A percentile compares a stretch with the other conserved stretches of the same genome.
Conservation (phyloP, 164 flowering plant species). For the Malania oleifera region DNA sequence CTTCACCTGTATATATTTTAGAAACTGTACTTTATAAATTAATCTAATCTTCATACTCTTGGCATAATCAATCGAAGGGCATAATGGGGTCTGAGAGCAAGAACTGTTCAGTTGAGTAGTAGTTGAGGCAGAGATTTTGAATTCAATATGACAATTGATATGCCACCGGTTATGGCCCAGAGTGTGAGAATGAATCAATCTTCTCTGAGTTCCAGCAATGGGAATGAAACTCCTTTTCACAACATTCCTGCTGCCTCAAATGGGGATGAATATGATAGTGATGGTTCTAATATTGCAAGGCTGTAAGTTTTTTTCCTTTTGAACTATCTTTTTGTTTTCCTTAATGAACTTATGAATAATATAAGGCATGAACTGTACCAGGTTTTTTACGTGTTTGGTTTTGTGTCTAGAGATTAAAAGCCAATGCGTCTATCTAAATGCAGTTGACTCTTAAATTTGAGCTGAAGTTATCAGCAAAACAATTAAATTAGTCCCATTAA, state of each 20-base stretch:
- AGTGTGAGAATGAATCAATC: slow-evolving; percentile 47
- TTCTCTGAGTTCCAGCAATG: slow-evolving; percentile 58
- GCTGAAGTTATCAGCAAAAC: too few relatives aligned
- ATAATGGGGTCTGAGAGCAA: background rate
- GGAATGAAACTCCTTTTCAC: slow-evolving; percentile 48
- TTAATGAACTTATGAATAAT: background rate
- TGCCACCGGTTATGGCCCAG: slow-evolving; percentile 39
- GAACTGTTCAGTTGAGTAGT: background rate
- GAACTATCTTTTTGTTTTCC: background rate
- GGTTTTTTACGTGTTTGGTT: background rate
- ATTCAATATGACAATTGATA: slow-evolving; percentile 48
- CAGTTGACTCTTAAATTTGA: too few relatives aligned
- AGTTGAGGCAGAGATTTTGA: background rate
- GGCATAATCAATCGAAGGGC: background rate
- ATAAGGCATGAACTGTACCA: background rate
- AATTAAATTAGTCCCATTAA: too few relatives aligned
- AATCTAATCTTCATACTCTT: background rate
- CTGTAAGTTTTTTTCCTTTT: slow-evolving; percentile 47
- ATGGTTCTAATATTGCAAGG: slow-evolving; percentile 79
- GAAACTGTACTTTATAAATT: background rate
- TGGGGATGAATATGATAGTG: slow-evolving; percentile 87
- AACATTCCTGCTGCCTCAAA: slow-evolving; percentile 38
- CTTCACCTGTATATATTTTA: background rate
- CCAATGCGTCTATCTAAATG: too few relatives aligned
- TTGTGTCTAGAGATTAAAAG: background rate